Evolutionary conservation across 2,329 filamentous ascomycete genomes (phyloP), one percentile per base, ranked within the genome.

Genomic region (Penicillium sclerotiorum): DNA sequence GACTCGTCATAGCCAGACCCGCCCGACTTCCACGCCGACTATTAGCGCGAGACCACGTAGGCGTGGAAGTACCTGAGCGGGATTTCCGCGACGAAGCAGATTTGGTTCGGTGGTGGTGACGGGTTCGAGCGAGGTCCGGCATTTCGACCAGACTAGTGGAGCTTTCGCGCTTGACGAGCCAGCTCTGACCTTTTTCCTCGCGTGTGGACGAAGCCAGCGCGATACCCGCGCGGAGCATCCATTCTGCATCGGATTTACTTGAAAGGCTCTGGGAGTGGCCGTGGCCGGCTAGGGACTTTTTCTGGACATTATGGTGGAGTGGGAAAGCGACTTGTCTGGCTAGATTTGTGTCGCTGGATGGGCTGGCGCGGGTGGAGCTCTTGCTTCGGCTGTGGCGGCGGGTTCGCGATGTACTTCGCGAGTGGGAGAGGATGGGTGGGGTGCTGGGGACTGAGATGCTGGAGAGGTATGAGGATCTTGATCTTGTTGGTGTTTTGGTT

Each of bases 141-240:
- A 52, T 55, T 13, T 77, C 68, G 2, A 77, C 74, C 2, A 84
- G 69, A 38, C 75, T 79, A 1, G 82, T 84, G 1, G 77, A 79
- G 52, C 77, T 82, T 53, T 81, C 78, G 21, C 80, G 73, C 44
- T 82, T 77, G 2, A 74, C 72, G 3, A 85, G 72, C 82, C 82
- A 85, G 47, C 77, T 78, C 60, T 85, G 82, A n/a, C 83, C 83
- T 57, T 85, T 85, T 49, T 77, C 77, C 57, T 85, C 82, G 30
- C 81, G 73, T 5, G 81, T 77, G 17, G 81, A 76, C 4, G 79
- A 77, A 2, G 81, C 78, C 5, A 85, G 77, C 0, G 78, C 77
- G 7, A 82, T 73, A 2, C 81, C 81, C 0, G 82, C 79, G 45
- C 82, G 79, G 37, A 83, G 76, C 46, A 85, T 71, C 83, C 83